phyloP scores from a whole-genome alignment of 2,329 filamentous ascomycete genomes.

The Penicillium sp. region DNA sequence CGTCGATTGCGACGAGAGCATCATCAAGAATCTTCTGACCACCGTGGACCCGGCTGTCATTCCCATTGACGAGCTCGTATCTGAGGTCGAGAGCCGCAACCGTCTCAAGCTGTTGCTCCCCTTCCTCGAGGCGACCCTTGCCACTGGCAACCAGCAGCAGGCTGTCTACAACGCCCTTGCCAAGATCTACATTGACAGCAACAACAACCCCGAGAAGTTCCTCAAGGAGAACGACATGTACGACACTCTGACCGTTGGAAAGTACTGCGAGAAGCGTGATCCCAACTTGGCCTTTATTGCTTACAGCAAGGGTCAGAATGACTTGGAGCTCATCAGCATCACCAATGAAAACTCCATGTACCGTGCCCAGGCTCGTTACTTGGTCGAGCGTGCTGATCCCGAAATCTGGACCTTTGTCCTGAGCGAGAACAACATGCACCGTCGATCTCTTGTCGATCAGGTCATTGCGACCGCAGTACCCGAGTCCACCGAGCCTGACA shows the following conservation, averaged over 20 bases:
- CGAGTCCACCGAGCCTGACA: constrained; percentile 84
- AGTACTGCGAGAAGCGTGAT: constrained; percentile 98
- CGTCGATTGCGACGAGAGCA: constrained; percentile 92
- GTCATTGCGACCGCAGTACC: constrained; percentile 93
- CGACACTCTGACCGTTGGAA: constrained; percentile 84
- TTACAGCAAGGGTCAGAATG: constrained; percentile 94
- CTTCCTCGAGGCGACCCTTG: constrained; percentile 88
- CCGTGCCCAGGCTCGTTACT: constrained; percentile 90
- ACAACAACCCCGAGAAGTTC: constrained; percentile 97
- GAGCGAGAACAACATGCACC: constrained; percentile 91
- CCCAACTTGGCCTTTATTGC: constrained; percentile 92
- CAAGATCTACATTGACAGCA: constrained; percentile 98
- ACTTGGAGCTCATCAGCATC: constrained; percentile 92
- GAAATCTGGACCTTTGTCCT: constrained; percentile 96
- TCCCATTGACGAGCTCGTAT: constrained; percentile 88
- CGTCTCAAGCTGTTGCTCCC: constrained; percentile 90
- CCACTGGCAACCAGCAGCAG: constrained; percentile 87
- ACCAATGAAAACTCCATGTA: constrained; percentile 99
- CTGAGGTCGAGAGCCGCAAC: constrained; percentile 92
- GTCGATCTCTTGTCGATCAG: constrained; percentile 89
- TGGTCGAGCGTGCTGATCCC: constrained; percentile 79
- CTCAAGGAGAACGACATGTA: constrained; percentile 96
- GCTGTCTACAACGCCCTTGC: constrained; percentile 95
- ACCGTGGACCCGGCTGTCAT: constrained; percentile 81
- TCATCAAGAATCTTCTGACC: constrained; percentile 85